These are phyloP conservation scores for Tylopilus felleus DNA, from an alignment of 768 basidiomycete species.

Conservation along the genomic window DNA sequence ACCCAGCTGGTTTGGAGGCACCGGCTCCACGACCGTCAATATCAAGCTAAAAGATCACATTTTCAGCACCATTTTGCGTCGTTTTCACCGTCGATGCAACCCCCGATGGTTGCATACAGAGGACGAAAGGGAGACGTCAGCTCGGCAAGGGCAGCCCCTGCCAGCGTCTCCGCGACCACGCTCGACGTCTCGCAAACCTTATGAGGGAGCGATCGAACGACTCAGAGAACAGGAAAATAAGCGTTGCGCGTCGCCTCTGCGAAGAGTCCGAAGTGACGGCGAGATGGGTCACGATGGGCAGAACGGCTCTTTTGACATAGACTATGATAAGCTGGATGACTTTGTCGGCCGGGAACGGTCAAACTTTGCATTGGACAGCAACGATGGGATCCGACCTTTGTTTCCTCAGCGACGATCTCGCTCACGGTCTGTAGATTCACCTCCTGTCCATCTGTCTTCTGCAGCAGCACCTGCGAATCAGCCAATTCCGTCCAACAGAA, in stretches of 20 bases:
- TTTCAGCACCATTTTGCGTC: conserved; percentile 81
- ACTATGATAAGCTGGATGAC: conserved; percentile 30
- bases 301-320: conserved; percentile 43
- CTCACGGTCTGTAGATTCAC: conserved; percentile 36
- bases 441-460: conserved; percentile 22
- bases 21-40: conserved; percentile 91
- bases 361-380: conserved; percentile 17
- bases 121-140: conserved; percentile 53
- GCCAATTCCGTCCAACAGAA: conserved; percentile 36
- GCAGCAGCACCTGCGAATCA: conserved; percentile 29
- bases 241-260: conserved; percentile 38
- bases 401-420: conserved; percentile 41
- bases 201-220: conserved; percentile 35
- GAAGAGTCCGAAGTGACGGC: conserved; percentile 66
- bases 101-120: conserved; percentile 40
- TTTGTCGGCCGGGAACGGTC: conserved; percentile 17
- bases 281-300: conserved; percentile 36
- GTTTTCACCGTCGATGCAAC: conserved; percentile 54
- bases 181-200: conserved; percentile 18
- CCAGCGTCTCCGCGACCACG: conserved; percentile 2
- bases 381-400: conserved; percentile 23
- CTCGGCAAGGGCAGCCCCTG: conserved; percentile 37
- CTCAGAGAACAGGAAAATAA: conserved; percentile 40
- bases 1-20: conserved; percentile 74
- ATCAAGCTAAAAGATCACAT: conserved; percentile 94